Evolutionary conservation across 108 stramenopile genomes (phyloP).

Genomic region (Fistulifera solaris): DNA sequence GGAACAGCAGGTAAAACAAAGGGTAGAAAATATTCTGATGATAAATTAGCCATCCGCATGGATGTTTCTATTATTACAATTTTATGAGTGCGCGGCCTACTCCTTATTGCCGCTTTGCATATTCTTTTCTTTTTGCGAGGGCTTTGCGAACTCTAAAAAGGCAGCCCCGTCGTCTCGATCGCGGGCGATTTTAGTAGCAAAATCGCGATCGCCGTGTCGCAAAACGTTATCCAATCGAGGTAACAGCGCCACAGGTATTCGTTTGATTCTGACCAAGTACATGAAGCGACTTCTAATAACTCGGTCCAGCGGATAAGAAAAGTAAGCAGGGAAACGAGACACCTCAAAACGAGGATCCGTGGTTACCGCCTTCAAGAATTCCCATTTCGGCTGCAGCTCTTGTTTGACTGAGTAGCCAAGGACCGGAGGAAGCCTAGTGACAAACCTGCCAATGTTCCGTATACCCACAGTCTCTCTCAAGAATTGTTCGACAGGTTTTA

Average conservation of each 20-base stretch:
- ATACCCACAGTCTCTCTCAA: constrained; percentile 44
- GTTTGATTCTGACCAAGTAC: constrained; percentile 45
- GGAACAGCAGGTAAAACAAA: too few species aligned
- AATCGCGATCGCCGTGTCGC: constrained; percentile 66
- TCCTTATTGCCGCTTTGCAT: too few species aligned
- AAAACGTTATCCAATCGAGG: constrained; percentile 49
- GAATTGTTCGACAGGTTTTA: constrained; percentile 57
- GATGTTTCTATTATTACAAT: too few species aligned
- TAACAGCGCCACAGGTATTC: constrained; percentile 35
- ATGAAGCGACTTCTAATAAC: constrained; percentile 61
- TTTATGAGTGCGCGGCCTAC: too few species aligned
- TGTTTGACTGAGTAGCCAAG: constrained; percentile 67
- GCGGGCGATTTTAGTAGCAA: constrained; percentile 48
- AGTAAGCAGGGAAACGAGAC: constrained; percentile 62
- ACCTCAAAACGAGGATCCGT: constrained; percentile 57
- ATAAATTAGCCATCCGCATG: too few species aligned
- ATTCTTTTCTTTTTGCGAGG: too few species aligned
- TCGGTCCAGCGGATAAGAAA: constrained; percentile 73
- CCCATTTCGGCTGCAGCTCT: constrained; percentile 71
- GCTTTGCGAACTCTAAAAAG: constrained; percentile 11
- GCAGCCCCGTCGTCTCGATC: constrained; percentile 50
- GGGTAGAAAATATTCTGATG: too few species aligned
- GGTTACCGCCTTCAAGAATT: constrained; percentile 42
- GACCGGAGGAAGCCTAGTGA: constrained; percentile 62
- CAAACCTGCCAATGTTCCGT: constrained; percentile 53